phyloP scores from a whole-genome alignment of 805 yeast genomes.

The Lipomyces mesembrius region DNA sequence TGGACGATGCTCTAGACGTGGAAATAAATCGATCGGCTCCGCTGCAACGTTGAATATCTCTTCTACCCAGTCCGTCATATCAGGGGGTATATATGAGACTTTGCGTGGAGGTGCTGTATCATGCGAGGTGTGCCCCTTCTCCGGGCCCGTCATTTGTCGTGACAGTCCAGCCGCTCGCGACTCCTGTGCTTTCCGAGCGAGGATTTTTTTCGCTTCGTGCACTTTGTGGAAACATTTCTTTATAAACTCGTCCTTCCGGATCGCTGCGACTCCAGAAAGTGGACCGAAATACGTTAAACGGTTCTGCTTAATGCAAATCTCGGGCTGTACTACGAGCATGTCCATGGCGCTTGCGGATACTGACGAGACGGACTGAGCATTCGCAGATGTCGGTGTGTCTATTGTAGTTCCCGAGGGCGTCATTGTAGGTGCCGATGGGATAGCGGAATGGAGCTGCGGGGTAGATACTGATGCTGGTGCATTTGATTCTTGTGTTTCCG shows the following conservation, averaged over 20 bases:
- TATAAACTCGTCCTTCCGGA: conserved; percentile 25
- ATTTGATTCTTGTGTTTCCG: not conserved
- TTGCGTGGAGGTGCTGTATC: conserved; percentile 19
- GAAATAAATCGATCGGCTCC: conserved; percentile 23
- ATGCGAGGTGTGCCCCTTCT: conserved; percentile 19
- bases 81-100: conserved; percentile 16
- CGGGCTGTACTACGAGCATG: conserved; percentile 23
- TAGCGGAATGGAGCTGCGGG: not conserved
- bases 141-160: conserved; percentile 14
- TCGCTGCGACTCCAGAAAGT: conserved; percentile 25
- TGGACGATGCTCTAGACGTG: conserved; percentile 37
- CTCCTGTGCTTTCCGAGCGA: conserved; percentile 2
- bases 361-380: not conserved
- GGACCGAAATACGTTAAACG: conserved; percentile 34
- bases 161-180: not conserved
- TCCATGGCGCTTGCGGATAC: conserved; percentile 19
- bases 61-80: conserved; percentile 10
- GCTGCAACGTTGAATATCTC: conserved; percentile 21
- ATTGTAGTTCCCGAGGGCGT: not conserved
- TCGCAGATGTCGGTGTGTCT: conserved; percentile 3
- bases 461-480: conserved; percentile 4
- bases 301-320: conserved; percentile 25
- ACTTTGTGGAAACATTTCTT: conserved; percentile 20
- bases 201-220: conserved; percentile 18
- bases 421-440: not conserved